Conservation (phyloP, 164 flowering plant species). For the Magnolia sinica region DNA sequence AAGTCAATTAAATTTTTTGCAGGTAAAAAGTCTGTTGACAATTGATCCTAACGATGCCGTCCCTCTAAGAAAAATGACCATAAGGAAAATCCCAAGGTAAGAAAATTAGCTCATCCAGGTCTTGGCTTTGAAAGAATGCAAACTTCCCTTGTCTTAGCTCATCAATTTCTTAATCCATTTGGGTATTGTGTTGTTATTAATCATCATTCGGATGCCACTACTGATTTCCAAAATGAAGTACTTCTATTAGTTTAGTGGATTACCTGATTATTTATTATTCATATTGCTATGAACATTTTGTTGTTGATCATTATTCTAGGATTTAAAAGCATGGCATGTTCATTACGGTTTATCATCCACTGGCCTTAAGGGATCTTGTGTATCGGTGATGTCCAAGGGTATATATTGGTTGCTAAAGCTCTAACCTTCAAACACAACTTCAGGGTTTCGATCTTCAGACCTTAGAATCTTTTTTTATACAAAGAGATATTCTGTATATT, state of each 20-base stretch:
- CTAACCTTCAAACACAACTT: too few relatives aligned
- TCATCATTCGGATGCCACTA: too few relatives aligned
- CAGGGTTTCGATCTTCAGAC: too few relatives aligned
- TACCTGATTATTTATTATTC: too few relatives aligned
- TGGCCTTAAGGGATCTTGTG: not conserved
- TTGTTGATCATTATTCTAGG: not conserved
- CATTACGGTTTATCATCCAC: not conserved
- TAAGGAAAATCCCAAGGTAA: slow-evolving; percentile 87
- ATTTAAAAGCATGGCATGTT: not conserved
- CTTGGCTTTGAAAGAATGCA: not conserved
- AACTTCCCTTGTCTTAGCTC: not conserved
- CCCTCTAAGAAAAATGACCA: slow-evolving; percentile 64
- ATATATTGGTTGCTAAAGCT: not conserved
- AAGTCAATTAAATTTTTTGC: slow-evolving; percentile 13
- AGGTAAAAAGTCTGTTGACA: slow-evolving; percentile 77
- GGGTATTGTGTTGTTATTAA: too few relatives aligned
- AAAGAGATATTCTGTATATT: too few relatives aligned
- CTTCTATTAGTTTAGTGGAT: too few relatives aligned
- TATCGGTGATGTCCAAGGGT: not conserved
- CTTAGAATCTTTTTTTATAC: too few relatives aligned
- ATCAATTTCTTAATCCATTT: not conserved
- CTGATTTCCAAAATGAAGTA: too few relatives aligned
- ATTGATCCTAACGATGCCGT: slow-evolving; percentile 65
- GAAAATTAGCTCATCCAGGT: not conserved
- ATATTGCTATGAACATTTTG: not conserved